Evolutionary conservation across 805 yeast species (phyloP), one percentile per base, ranked within the genome.

Genomic region (Torulaspora indica): DNA sequence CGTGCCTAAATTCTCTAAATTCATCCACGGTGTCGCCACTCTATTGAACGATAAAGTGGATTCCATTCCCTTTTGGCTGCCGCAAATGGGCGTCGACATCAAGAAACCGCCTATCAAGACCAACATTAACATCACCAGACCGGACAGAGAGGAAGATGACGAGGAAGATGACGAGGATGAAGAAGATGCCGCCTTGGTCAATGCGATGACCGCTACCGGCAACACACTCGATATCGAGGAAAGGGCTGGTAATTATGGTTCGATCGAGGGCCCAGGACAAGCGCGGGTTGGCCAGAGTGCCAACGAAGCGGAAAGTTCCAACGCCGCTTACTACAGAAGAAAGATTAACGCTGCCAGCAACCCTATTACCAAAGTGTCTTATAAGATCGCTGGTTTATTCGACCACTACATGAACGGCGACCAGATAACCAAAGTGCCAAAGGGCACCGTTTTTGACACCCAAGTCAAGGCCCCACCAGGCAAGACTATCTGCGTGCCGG

Each of bases 21-120:
- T 93, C 60, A 91, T 93, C 55, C 98, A 93, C 60, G 99, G 99
- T 56, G 81, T 88, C 47, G 96, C 99, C 5, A 75, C 93, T n/a
- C 70, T 93, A 58, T 70, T 93, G 52, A 91, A 96, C 13, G 91
- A 88, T 34, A 78, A 74, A 64, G 88, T 89, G 32, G 77, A 81
- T 41, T 75, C 87, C 52, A 82, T 93, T 60, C 99, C 99, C 42
- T 93, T 87, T 69, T 93, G 99, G 99, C 74, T 81, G 50, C 96
- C 98, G 8, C 98, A 93, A 69, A 93, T 93, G 98, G 85, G 79
- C 53, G 83, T 83, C 37, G 98, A 93, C 63, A 93, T 93, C 55
- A 80, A 95, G 61, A 93, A 93, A 65, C 97, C 97, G 22, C 79
- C 66, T 13, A 51, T 70, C 37, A 55, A 64, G 9, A 53, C 60